Conservation (phyloP, 768 basidiomycete genomes). For the Hemileccinum rubropunctum region DNA sequence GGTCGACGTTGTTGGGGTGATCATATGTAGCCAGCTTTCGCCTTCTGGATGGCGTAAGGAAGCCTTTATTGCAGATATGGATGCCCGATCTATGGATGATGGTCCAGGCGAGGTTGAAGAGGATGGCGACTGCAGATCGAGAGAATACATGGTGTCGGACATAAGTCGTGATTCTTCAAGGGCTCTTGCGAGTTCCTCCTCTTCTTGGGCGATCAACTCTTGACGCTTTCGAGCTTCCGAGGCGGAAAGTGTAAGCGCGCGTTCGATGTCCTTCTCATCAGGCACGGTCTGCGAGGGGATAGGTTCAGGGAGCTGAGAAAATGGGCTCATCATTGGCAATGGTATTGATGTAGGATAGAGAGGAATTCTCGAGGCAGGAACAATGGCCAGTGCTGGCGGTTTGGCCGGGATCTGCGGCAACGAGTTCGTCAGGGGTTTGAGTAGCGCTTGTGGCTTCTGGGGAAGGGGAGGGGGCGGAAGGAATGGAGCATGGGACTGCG, state of each 20-base stretch:
- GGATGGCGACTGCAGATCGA: constrained; percentile 7
- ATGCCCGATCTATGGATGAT: constrained; percentile 14
- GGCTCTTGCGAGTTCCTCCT: constrained; percentile 64
- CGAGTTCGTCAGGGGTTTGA: constrained; percentile 31
- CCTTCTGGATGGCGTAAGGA: constrained; percentile 21
- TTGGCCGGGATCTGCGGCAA: constrained; percentile 43
- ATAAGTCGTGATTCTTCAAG: constrained; percentile 50
- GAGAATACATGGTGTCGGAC: constrained; percentile 8
- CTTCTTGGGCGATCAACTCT: constrained; percentile 41
- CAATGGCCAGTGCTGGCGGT: constrained; percentile 23
- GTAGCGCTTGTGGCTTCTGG: constrained; percentile 26
- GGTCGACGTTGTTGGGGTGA: constrained; percentile 26
- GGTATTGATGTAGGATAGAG: constrained; percentile 35
- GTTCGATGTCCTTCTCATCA: constrained; percentile 45
- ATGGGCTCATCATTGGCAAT: constrained; percentile 12
- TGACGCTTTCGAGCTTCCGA: constrained; percentile 37
- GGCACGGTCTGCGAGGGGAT: constrained; percentile 13
- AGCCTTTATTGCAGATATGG: constrained; percentile 13
- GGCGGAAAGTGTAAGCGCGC: constrained; percentile 45
- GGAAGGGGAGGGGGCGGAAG: constrained; percentile 31
- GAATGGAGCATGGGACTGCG: constrained; percentile 15
- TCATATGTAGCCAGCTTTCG: constrained; percentile 32
- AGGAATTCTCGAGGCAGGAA: constrained; percentile 23
- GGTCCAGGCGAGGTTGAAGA: constrained; percentile 6
- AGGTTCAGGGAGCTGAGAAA: constrained; percentile 5